Evolutionary conservation across 1,139 yeast genomes (phyloP), one percentile per base, ranked within the genome.

Genomic region (Candida frijolesensis): DNA sequence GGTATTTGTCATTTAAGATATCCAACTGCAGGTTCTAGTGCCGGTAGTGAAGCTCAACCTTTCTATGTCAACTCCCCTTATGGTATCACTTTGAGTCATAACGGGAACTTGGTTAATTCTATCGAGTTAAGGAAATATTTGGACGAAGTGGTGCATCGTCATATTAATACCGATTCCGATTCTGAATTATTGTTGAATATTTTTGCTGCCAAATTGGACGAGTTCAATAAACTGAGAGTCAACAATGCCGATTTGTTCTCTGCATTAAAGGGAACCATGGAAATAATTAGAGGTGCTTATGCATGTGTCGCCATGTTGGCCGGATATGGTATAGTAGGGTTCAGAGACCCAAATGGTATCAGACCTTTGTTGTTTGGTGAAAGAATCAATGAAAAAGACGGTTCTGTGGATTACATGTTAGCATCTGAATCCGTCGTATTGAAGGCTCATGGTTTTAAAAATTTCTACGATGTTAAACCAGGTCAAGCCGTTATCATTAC

Each of bases 11-110:
- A 94, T 67, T 76, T 94, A 64, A 82, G 99, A 62, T 94, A 94
- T 65, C 99, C 99, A 45, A 94, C 99, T 34, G 98, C 99, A 37
- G 99, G 99, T n/a, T 88, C 96, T 8, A 84, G 90, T 60, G 95
- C 98, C 49, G 94, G 92, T 54, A 85, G 96, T 53, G 99, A 94
- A 71, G 99, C 99, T 4, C 99, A 94, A 73, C 99, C 99, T 5
- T 95, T 94, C 65, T 94, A 95, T 65, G 99, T 94, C 57, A 94
- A 94, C 73, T 85, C 97, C 44, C 99, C 99, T 3, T 94, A 91
- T 62, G 99, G 99, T 51, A 85, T 94, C 55, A 82, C 89, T 42
- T 67, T 95, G 67, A 83, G 95, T 52, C 99, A 94, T 70, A 94
- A 94, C 67, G 99, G 99, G 61, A 94, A 95, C 69, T 78, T 94